Conservation (phyloP, 2,329 filamentous ascomycete species). For the Pseudogymnoascus sp. region DNA sequence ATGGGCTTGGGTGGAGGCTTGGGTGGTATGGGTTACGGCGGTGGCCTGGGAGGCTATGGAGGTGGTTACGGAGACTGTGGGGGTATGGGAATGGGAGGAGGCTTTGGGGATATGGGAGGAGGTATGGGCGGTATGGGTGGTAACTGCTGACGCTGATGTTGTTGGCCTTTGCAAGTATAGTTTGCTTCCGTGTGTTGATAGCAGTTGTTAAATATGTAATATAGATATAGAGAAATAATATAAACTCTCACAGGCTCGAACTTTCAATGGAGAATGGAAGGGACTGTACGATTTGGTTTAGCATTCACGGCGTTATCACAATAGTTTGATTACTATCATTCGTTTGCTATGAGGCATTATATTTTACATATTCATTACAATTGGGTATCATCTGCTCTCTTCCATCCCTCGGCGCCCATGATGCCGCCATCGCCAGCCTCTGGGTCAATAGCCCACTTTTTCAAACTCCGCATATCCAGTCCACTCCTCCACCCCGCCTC, state of each 20-base stretch:
- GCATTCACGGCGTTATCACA: not conserved
- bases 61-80: not conserved
- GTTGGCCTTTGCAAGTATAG: not conserved
- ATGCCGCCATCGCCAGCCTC: constrained; percentile 55
- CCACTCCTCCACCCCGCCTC: constrained; percentile 62
- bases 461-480: constrained; percentile 49
- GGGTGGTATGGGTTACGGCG: not conserved
- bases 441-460: constrained; percentile 69
- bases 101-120: not conserved
- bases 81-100: not conserved
- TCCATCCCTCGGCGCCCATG: constrained; percentile 51
- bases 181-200: not conserved
- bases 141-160: not conserved
- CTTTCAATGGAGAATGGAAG: not conserved
- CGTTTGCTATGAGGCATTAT: not conserved
- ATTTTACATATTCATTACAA: constrained; percentile 8
- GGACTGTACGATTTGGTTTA: not conserved
- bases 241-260: not conserved
- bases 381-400: constrained; percentile 12
- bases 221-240: not conserved
- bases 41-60: not conserved
- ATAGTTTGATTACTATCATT: not conserved
- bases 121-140: not conserved
- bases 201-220: not conserved
- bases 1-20: not conserved